These are phyloP conservation scores for Symbiodinium pilosum DNA, from an alignment of 73 alveolate genomes.

Conservation along the genomic window DNA sequence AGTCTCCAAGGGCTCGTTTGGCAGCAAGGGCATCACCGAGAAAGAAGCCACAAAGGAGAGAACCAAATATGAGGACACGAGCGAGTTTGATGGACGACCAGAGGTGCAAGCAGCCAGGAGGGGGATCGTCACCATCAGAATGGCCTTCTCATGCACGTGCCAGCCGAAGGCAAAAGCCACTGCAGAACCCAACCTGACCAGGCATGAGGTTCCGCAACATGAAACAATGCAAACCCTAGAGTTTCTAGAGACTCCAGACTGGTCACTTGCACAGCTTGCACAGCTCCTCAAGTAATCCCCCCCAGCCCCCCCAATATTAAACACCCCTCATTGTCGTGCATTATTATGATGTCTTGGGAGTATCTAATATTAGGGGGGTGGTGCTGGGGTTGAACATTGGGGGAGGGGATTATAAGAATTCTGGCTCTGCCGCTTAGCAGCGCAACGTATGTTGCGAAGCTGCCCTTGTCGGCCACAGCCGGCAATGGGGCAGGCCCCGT, in stretches of 20 bases:
- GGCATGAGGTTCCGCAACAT: background rate
- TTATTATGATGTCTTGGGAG: no score
- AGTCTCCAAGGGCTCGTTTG: background rate
- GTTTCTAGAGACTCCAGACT: no score
- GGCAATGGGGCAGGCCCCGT: background rate
- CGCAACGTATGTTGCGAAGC: background rate
- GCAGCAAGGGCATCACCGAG: conserved; percentile 94
- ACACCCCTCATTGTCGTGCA: no score
- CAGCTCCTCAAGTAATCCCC: no score
- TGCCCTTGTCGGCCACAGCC: background rate
- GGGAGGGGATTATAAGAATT: no score
- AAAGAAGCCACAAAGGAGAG: conserved; percentile 9
- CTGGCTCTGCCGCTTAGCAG: no score
- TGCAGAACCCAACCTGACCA: conserved; percentile 45
- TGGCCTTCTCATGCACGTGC: conserved; percentile 98
- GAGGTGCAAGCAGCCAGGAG: background rate
- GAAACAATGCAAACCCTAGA: background rate
- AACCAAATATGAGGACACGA: background rate
- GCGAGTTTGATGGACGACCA: background rate
- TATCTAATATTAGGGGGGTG: no score
- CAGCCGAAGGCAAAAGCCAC: conserved; percentile 97
- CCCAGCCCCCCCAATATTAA: no score
- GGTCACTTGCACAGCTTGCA: background rate
- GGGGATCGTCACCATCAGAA: conserved; percentile 78
- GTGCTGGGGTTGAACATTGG: no score